phyloP scores from a whole-genome alignment of 306 rosid genomes.

The Neltuma alba region DNA sequence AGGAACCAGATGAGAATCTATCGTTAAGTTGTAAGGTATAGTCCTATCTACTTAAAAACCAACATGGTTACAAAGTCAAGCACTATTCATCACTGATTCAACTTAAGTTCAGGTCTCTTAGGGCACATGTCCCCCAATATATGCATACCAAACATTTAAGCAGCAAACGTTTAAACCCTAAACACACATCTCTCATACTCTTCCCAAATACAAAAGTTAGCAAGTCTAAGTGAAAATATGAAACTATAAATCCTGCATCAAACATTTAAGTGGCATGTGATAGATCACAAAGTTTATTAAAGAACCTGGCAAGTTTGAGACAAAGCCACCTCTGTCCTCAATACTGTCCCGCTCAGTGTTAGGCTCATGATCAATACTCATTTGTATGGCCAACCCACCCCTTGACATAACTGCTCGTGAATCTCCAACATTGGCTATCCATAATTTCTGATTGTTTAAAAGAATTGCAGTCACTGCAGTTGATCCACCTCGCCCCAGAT shows the following conservation, averaged over 20 bases:
- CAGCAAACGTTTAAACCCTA: not conserved
- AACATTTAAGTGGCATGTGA: slow-evolving; percentile 31
- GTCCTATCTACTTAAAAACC: not conserved
- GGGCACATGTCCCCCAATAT: not conserved
- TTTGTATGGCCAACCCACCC: slow-evolving; percentile 67
- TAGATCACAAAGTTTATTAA: slow-evolving; percentile 31
- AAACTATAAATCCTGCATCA: slow-evolving; percentile 13
- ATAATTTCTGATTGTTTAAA: slow-evolving; percentile 59
- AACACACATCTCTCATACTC: not conserved
- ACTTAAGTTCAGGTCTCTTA: slow-evolving; percentile 1
- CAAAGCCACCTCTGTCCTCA: slow-evolving; percentile 85
- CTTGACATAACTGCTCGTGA: slow-evolving; percentile 75
- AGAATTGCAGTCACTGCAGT: slow-evolving; percentile 84
- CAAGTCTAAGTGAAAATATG: slow-evolving; percentile 3
- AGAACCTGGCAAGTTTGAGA: slow-evolving; percentile 94
- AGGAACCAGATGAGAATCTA: not conserved
- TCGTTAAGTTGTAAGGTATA: not conserved
- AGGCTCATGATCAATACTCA: slow-evolving; percentile 81
- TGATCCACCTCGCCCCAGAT: slow-evolving; percentile 82
- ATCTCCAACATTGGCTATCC: slow-evolving; percentile 85
- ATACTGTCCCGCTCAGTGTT: slow-evolving; percentile 81
- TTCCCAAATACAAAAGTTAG: not conserved
- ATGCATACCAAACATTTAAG: not conserved
- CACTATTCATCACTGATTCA: not conserved
- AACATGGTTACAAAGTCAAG: not conserved